Conservation (phyloP, 2,329 filamentous ascomycete species). For the Claviceps sp. region DNA sequence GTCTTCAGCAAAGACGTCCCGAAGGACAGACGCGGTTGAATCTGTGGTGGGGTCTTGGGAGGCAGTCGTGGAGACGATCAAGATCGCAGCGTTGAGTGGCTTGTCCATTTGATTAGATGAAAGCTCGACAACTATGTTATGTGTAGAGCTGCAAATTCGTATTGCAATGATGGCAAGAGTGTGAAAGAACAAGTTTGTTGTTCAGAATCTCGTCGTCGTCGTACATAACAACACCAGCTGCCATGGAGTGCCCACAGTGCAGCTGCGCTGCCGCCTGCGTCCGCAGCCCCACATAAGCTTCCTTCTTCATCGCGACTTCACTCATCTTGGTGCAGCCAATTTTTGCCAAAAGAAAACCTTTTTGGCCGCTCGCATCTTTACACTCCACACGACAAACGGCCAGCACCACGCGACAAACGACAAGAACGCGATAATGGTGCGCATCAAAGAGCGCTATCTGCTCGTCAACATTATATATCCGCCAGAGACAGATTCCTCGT, state of each 20-base stretch:
- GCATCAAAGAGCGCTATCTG: conserved; percentile 90
- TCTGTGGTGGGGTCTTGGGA: conserved; percentile 68
- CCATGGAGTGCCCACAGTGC: background rate
- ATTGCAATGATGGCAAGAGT: background rate
- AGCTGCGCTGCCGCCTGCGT: background rate
- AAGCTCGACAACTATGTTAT: background rate
- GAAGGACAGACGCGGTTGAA: conserved; percentile 52
- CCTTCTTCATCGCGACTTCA: background rate
- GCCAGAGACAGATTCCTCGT: conserved; percentile 28
- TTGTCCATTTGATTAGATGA: conserved; percentile 13
- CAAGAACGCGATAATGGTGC: conserved; percentile 54
- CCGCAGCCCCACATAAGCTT: background rate
- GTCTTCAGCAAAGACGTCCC: conserved; percentile 53
- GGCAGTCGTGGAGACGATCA: conserved; percentile 87
- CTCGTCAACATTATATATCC: conserved; percentile 92
- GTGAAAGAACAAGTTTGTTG: background rate
- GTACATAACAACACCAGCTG: background rate
- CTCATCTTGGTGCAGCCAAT: background rate
- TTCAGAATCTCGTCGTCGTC: no score
- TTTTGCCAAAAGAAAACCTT: background rate
- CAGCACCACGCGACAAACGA: background rate
- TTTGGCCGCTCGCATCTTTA: background rate
- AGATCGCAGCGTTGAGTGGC: conserved; percentile 57
- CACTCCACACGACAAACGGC: no score
- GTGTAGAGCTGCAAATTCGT: background rate